phyloP scores from a whole-genome alignment of 139 green algal genomes.

The Chlorella sp. region DNA sequence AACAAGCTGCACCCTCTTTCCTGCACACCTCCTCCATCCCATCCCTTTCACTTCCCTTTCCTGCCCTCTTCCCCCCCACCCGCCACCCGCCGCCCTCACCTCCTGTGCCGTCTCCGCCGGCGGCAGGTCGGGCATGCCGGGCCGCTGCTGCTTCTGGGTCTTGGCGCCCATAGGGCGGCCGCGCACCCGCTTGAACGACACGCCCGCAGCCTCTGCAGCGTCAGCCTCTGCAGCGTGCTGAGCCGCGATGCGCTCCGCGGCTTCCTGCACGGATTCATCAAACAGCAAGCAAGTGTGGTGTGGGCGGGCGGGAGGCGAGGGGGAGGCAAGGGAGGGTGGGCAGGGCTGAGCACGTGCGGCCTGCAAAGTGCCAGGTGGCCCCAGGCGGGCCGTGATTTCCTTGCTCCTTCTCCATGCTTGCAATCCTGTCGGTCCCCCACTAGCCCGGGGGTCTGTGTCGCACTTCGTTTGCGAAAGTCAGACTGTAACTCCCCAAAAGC shows the following conservation, averaged over 20 bases:
- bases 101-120: conserved; percentile 53
- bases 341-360: too few species aligned
- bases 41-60: too few species aligned
- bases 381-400: too few species aligned
- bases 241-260: conserved; percentile 33
- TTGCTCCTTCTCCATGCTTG: background rate
- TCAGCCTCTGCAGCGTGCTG: conserved; percentile 41
- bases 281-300: background rate
- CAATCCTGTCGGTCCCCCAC: too few species aligned
- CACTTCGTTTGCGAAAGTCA: too few species aligned
- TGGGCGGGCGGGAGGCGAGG: background rate
- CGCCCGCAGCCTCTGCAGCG: conserved; percentile 48
- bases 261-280: background rate
- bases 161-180: conserved; percentile 55
- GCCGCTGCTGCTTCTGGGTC: conserved; percentile 13
- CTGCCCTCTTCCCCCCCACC: background rate
- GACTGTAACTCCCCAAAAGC: too few species aligned
- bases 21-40: background rate
- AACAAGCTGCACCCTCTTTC: background rate
- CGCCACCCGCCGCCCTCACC: background rate
- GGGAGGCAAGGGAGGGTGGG: background rate
- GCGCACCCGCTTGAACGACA: conserved; percentile 52
- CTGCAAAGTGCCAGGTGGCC: too few species aligned
- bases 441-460: too few species aligned
- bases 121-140: conserved; percentile 23